phyloP scores from a whole-genome alignment of 129 eudicot genomes.

The Pseudognaphalium luteoalbum region DNA sequence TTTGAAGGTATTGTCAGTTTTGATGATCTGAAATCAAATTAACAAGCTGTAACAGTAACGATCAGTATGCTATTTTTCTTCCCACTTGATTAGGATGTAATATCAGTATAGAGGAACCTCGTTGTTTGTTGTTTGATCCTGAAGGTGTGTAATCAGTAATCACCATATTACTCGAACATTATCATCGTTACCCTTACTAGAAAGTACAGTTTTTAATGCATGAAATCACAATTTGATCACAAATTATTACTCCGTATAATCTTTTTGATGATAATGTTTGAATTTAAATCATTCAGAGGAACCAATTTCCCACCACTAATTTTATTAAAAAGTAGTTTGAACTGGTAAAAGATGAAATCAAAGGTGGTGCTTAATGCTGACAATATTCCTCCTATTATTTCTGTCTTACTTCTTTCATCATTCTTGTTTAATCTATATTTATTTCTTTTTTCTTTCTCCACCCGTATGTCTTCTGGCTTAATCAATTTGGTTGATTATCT shows the following conservation, averaged over 20 bases:
- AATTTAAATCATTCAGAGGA: too few species aligned
- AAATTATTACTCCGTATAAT: constrained; percentile 1
- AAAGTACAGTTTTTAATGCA: constrained; percentile 7
- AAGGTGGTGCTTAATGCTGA: constrained; percentile 23
- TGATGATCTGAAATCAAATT: too few species aligned
- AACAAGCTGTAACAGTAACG: too few species aligned
- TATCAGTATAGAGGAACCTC: background rate
- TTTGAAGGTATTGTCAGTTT: too few species aligned
- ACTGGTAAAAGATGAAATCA: constrained; percentile 28
- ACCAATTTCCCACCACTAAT: constrained; percentile 21
- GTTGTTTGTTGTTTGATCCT: background rate
- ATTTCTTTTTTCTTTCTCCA: constrained; percentile 12
- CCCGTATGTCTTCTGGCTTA: constrained; percentile 25
- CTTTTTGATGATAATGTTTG: background rate
- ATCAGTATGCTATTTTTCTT: background rate
- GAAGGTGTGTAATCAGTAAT: background rate
- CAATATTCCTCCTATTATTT: constrained; percentile 34
- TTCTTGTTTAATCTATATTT: constrained; percentile 21
- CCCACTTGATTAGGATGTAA: background rate
- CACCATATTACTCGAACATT: background rate
- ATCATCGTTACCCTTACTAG: background rate
- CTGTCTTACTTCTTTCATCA: constrained; percentile 9
- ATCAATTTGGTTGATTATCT: constrained; percentile 25
- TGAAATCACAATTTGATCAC: background rate
- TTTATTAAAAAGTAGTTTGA: background rate